Conservation (phyloP, 1,284 basidiomycete genomes). For the Heterobasidion parviporum region DNA sequence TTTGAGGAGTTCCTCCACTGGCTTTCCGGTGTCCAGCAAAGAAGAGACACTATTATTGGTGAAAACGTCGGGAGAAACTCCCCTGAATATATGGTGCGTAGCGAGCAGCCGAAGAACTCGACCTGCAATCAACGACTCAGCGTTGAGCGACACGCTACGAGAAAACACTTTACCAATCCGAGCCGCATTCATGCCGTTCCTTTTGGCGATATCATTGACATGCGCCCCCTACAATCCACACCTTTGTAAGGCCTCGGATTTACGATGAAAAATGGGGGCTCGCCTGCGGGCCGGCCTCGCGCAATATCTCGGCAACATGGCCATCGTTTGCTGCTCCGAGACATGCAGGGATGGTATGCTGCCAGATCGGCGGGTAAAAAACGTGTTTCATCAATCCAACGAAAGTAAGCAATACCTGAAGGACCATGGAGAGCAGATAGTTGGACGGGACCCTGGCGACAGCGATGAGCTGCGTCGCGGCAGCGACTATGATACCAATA, state of each 20-base stretch:
- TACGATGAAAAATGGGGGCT: background rate
- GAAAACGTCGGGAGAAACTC: slow-evolving; percentile 22
- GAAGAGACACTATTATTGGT: slow-evolving; percentile 22
- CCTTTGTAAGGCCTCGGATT: background rate
- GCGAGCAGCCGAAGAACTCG: slow-evolving; percentile 21
- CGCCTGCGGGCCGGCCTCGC: slow-evolving; percentile 1
- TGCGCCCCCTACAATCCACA: slow-evolving; percentile 12
- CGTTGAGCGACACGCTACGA: background rate
- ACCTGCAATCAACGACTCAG: slow-evolving; percentile 7
- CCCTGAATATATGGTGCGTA: slow-evolving; percentile 19
- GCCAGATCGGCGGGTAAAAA: background rate
- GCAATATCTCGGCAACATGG: background rate
- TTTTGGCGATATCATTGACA: slow-evolving; percentile 15
- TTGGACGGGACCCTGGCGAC: too few relatives aligned
- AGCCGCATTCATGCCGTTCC: slow-evolving; percentile 8
- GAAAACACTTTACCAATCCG: slow-evolving; percentile 8
- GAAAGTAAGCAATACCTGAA: background rate
- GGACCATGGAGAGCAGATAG: background rate
- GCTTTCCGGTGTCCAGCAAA: slow-evolving; percentile 19
- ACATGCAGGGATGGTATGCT: background rate
- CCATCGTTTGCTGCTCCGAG: background rate
- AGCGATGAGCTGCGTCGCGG: background rate
- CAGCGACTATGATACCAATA: background rate
- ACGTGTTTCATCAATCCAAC: background rate
- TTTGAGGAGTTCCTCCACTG: slow-evolving; percentile 8